Base-by-base conservation (phyloP, 1,284 basidiomycete species). In the Rhodotorula glutinis region DNA sequence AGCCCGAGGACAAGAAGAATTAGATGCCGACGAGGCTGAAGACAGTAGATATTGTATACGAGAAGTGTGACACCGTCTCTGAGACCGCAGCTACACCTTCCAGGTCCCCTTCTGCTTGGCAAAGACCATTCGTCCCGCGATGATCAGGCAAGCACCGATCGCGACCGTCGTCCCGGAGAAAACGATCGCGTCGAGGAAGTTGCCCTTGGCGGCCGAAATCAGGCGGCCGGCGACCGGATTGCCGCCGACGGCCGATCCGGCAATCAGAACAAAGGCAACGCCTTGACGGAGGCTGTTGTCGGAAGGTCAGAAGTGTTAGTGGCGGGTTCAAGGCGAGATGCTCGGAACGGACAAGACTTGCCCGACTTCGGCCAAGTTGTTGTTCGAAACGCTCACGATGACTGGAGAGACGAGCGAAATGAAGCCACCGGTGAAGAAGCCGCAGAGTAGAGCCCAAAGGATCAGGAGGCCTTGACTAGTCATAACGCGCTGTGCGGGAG, bases 221-320 rank as follows among this genome's bases (percentile, higher is more conserved):
- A 79, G 68, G 2, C 75, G 74, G 13, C 77, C 78, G 4, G 73
- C 74, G 67, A 78, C 77, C 0, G 78, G 77, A 14, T 77, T 77
- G 9, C 77, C 76, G 1, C 74, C 72, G 25, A 79, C 72, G 2
- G 74, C 74, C 17, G 75, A 74, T 19, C 77, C 62, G 1, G 74
- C 75, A 3, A 74, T 68, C 44, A 75, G 56, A 41, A 77, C 53
- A 64, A 76, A 75, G 11, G 63, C 55, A 29, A 65, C 38, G 25
- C 58, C 63, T 29, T 65, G 58, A 5, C 57, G 58, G 1, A 57
- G 40, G 3, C 57, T 53, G 53, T 11, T 11, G 3, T 19, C n/a
- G n/a, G n/a, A n/a, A n/a, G n/a, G n/a, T n/a, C n/a, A n/a, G n/a
- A n/a, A n/a, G n/a, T n/a, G n/a, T n/a, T n/a, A n/a, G n/a, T n/a